Evolutionary conservation across 1,139 yeast genomes (phyloP).

Genomic region (Yamadazyma buinensis): DNA sequence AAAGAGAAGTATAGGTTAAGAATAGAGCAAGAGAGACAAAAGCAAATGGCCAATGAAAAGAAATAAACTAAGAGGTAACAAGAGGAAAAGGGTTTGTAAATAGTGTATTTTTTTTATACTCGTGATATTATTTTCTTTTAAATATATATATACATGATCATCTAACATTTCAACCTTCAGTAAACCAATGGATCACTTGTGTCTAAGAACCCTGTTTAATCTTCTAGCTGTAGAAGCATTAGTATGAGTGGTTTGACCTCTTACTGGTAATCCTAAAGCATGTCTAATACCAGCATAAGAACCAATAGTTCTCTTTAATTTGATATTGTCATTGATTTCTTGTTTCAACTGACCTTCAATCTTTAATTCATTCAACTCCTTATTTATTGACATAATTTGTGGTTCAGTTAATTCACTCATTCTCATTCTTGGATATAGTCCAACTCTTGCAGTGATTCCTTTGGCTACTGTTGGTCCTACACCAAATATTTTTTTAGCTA

Average conservation of each 20-base stretch:
- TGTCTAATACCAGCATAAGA: slow-evolving; percentile 90
- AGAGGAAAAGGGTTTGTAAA: background rate
- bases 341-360: slow-evolving; percentile 86
- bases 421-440: slow-evolving; percentile 89
- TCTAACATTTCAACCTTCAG: no score
- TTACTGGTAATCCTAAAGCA: slow-evolving; percentile 82
- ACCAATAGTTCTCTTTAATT: slow-evolving; percentile 76
- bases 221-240: slow-evolving; percentile 88
- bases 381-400: slow-evolving; percentile 79
- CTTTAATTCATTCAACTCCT: slow-evolving; percentile 77
- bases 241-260: slow-evolving; percentile 90
- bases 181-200: no score
- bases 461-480: slow-evolving; percentile 75
- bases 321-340: slow-evolving; percentile 73
- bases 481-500: slow-evolving; percentile 81
- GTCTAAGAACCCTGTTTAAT: slow-evolving; percentile 74
- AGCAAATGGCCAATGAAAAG: no score
- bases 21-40: slow-evolving; percentile 16
- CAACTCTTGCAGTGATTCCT: slow-evolving; percentile 78
- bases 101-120: background rate
- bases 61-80: background rate
- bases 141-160: slow-evolving; percentile 8
- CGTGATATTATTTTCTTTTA: background rate
- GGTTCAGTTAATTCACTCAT: slow-evolving; percentile 91
- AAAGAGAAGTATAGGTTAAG: slow-evolving; percentile 27